Conservation (phyloP, 1,284 basidiomycete genomes). For the Cutaneotrichosporon spelunceum region DNA sequence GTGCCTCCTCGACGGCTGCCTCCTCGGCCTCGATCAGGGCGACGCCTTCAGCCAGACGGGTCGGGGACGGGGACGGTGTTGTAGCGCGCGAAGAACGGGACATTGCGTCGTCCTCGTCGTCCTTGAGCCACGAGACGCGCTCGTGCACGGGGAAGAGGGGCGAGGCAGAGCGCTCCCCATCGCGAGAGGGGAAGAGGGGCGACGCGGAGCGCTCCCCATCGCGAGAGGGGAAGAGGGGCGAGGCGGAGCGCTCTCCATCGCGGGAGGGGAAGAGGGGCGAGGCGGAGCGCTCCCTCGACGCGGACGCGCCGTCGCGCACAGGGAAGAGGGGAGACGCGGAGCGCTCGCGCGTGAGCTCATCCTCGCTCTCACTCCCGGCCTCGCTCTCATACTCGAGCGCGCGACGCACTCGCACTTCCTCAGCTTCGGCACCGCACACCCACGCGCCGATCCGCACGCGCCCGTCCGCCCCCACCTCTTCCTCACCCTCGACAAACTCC, state of each 20-base stretch:
- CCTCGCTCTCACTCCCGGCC: constrained; percentile 8
- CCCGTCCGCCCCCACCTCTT: constrained; percentile 18
- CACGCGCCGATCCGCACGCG: constrained; percentile 18
- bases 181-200: constrained; percentile 25
- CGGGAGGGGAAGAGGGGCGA: constrained; percentile 13
- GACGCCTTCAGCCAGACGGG: background rate
- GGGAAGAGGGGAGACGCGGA: constrained; percentile 29
- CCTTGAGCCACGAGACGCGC: constrained; percentile 4
- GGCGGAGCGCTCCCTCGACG: too few relatives aligned
- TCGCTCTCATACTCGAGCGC: constrained; percentile 10
- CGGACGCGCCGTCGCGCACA: background rate
- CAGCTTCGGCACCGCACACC: constrained; percentile 11
- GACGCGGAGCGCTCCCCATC: constrained; percentile 11
- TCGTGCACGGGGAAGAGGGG: constrained; percentile 22
- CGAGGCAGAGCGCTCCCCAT: constrained; percentile 10
- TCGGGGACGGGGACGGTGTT: constrained; percentile 13
- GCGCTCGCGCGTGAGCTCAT: constrained; percentile 10
- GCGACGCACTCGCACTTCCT: constrained; percentile 9
- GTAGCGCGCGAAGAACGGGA: constrained; percentile 9
- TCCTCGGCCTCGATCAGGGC: background rate
- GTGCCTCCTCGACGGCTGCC: background rate
- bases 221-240: constrained; percentile 17
- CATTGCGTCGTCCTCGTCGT: constrained; percentile 5
- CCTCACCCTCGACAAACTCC: constrained; percentile 16
- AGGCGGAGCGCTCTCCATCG: constrained; percentile 8